These are phyloP conservation scores for Aspergillus sp. DNA, from an alignment of 2,329 filamentous ascomycete species.

Conservation along the genomic window DNA sequence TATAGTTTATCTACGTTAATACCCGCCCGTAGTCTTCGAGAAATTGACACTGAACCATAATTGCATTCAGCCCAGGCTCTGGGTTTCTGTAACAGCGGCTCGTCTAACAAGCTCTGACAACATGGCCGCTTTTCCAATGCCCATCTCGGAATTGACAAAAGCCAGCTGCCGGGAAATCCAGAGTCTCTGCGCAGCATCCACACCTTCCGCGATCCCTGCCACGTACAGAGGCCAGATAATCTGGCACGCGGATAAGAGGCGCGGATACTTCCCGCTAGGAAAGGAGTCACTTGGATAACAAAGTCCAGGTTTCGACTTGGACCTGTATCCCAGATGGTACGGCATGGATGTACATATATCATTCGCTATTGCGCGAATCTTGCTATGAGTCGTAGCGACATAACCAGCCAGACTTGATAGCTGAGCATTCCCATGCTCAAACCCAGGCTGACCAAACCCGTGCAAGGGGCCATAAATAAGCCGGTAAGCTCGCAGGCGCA, in stretches of 20 bases:
- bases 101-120: background rate
- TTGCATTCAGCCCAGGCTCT: background rate
- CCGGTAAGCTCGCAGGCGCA: constrained; percentile 4
- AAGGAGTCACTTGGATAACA: constrained; percentile 6
- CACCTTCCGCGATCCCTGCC: constrained; percentile 6
- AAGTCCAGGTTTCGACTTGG: background rate
- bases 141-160: constrained; percentile 3
- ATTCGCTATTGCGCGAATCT: background rate
- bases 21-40: too few relatives aligned
- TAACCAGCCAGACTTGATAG: background rate
- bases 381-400: background rate
- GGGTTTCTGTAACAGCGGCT: background rate
- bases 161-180: constrained; percentile 7
- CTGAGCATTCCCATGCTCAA: background rate
- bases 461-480: background rate
- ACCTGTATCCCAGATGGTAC: constrained; percentile 7
- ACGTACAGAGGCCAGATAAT: constrained; percentile 6
- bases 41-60: background rate
- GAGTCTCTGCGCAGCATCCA: constrained; percentile 1
- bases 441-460: background rate
- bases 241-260: background rate
- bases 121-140: constrained; percentile 2
- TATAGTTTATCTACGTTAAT: background rate
- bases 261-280: constrained; percentile 2
- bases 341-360: constrained; percentile 7